Evolutionary conservation across 371 early-diverging fungal species (phyloP), one percentile per base, ranked within the genome.

Genomic region (Nematocida sp.): DNA sequence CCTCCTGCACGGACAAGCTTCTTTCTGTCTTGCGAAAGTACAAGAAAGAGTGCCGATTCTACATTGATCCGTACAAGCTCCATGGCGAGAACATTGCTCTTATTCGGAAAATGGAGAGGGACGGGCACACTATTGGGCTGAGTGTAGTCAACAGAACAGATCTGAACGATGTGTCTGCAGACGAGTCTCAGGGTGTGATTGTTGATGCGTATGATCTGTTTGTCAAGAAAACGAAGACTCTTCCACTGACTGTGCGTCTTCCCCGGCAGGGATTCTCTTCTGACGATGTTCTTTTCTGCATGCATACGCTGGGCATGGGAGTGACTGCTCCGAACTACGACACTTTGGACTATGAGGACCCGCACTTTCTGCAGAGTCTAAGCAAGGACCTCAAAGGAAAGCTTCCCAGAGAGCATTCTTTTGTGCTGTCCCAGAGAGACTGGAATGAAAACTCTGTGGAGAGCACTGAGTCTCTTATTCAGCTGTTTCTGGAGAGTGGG

Each of bases 31-130:
- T 67, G 4, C 23, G 32, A 23, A 41, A 54, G 29, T 58, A 56
- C 36, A 67, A 67, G 15, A 58, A 23, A 23, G 21, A 8, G 7
- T 67, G 67, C 3, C 56, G 34, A 1, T 67, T 67, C 50, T 53
- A 67, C 40, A 21, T 67, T 0, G 67, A 67, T 46, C 67, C 67
- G 2, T 56, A 38, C 49, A 67, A 56, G n/a, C 38, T 67, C 54
- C 11, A 11, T n/a, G 17, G 29, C 11, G 32, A 45, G 19, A 41
- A n/a, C 17, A 31, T 67, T 15, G 38, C 54, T n/a, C 17, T 38
- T 17, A 31, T 67, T 21, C 23, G 25, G 8, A 25, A 67, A 25
- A 67, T 67, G 15, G 45, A 55, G n/a, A 67, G 49, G 17, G 23
- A 45, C 19, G 37, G 41, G 8, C 67, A 67, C 29, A 23, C 43